These are phyloP conservation scores for Ligustrum vulgare DNA, from an alignment of 257 asterid genomes.

Conservation along the genomic window DNA sequence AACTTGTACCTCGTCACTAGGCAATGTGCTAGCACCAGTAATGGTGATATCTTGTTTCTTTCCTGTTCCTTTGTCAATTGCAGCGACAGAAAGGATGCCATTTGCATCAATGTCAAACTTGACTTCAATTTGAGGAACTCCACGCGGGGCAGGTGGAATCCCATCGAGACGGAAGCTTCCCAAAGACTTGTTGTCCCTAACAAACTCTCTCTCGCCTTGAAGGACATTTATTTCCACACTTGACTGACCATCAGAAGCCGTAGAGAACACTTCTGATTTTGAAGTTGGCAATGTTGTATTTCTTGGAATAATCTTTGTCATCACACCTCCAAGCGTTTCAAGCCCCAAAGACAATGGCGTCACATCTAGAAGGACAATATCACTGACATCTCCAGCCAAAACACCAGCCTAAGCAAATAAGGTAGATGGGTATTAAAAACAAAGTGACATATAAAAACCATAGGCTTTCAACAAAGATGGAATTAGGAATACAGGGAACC, in stretches of 20 bases:
- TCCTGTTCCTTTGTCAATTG: constrained; percentile 92
- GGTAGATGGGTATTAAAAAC: neutral
- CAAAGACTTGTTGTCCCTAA: constrained; percentile 89
- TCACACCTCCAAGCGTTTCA: constrained; percentile 98
- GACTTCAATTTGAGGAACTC: constrained; percentile 97
- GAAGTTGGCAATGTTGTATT: constrained; percentile 95
- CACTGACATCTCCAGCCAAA: constrained; percentile 95
- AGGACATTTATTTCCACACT: constrained; percentile 97
- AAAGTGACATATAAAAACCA: neutral
- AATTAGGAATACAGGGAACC: constrained; percentile 38
- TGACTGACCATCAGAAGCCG: constrained; percentile 99
- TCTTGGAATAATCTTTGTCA: constrained; percentile 94
- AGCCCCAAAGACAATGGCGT: constrained; percentile 89
- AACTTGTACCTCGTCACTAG: constrained; percentile 73
- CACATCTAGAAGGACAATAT: constrained; percentile 92
- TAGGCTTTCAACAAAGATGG: neutral
- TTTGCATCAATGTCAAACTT: constrained; percentile 96
- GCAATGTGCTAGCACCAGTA: constrained; percentile 98
- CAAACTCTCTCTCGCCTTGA: constrained; percentile 98
- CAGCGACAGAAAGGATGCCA: constrained; percentile 92
- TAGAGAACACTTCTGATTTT: constrained; percentile 96
- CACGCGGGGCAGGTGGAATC: constrained; percentile 98
- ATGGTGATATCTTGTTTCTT: constrained; percentile 97
- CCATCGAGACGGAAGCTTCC: constrained; percentile 99
- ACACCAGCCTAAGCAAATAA: constrained; percentile 78